Conservation (phyloP, 116 monocot genomes). For the Iris pallida region DNA sequence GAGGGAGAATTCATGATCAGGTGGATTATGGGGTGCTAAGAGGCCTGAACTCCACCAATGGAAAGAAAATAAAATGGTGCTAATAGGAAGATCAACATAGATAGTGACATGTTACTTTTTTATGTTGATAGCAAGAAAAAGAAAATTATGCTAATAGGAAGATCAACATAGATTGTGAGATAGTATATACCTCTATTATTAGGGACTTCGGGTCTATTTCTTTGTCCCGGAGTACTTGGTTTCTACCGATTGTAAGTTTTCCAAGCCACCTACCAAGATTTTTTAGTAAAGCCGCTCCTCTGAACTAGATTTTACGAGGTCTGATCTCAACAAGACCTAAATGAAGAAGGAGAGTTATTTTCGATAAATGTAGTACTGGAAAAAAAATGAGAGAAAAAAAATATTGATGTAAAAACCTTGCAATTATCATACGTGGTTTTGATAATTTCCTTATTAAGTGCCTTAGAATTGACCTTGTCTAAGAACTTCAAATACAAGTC, state of each 20-base stretch:
- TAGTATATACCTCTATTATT: constrained; percentile 66
- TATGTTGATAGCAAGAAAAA: background rate
- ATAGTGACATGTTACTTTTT: background rate
- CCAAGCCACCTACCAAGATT: constrained; percentile 99
- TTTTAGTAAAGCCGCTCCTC: constrained; percentile 93
- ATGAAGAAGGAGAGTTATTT: constrained; percentile 1
- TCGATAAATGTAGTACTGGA: background rate
- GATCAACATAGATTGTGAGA: background rate
- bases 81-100: background rate
- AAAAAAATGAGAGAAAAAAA: background rate
- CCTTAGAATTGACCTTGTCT: constrained; percentile 81
- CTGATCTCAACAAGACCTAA: constrained; percentile 78
- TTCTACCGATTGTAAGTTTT: constrained; percentile 93
- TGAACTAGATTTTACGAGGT: constrained; percentile 97
- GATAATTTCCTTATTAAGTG: constrained; percentile 78
- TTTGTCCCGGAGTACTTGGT: constrained; percentile 69
- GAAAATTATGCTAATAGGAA: background rate
- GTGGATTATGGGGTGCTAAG: no score
- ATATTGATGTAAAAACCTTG: constrained; percentile 49
- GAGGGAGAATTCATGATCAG: no score
- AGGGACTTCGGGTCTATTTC: constrained; percentile 90
- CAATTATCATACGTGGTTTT: constrained; percentile 98
- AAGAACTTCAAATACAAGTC: constrained; percentile 91
- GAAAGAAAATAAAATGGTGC: background rate
- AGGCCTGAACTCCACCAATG: no score